A percentile compares a stretch with the other conserved stretches of the same genome.
Evolutionary conservation across 169 alveolate species (phyloP).

Genomic region (Babesia bovis): DNA sequence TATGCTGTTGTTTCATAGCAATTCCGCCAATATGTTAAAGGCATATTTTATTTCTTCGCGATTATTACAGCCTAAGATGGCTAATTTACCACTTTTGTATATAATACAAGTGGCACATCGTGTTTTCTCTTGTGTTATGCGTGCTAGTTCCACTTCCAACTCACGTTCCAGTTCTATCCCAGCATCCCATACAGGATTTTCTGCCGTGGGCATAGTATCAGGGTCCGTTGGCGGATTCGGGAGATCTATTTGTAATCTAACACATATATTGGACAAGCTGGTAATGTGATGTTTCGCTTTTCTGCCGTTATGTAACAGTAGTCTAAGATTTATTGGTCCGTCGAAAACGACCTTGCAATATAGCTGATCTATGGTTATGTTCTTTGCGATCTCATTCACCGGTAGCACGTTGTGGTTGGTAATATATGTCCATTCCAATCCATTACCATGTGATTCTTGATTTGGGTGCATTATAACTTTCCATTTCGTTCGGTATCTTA

Average conservation of each 20-base stretch:
- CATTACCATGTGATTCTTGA: slow-evolving; percentile 38
- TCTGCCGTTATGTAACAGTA: slow-evolving; percentile 23
- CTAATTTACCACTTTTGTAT: slow-evolving; percentile 59
- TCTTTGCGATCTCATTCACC: slow-evolving; percentile 37
- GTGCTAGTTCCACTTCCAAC: slow-evolving; percentile 43
- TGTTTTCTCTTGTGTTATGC: neutral
- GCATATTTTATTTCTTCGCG: slow-evolving; percentile 27
- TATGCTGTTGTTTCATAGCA: slow-evolving; percentile 13
- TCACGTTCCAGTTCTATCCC: slow-evolving; percentile 51
- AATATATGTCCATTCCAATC: slow-evolving; percentile 45
- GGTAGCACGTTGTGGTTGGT: slow-evolving; percentile 24
- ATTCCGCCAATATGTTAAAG: slow-evolving; percentile 18
- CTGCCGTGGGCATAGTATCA: neutral
- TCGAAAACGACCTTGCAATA: slow-evolving; percentile 49
- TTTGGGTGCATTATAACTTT: slow-evolving; percentile 18
- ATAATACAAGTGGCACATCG: slow-evolving; percentile 50
- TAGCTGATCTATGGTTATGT: slow-evolving; percentile 49
- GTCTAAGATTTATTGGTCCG: slow-evolving; percentile 19
- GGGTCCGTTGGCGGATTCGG: neutral
- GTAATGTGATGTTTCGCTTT: slow-evolving; percentile 19
- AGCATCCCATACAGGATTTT: slow-evolving; percentile 39
- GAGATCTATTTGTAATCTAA: slow-evolving; percentile 46
- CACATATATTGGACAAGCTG: slow-evolving; percentile 15
- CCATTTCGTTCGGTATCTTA: slow-evolving; percentile 58
- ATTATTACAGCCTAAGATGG: slow-evolving; percentile 51